Evolutionary conservation across 2,329 filamentous ascomycete species (phyloP).

Genomic region (Pseudogymnoascus sp.): DNA sequence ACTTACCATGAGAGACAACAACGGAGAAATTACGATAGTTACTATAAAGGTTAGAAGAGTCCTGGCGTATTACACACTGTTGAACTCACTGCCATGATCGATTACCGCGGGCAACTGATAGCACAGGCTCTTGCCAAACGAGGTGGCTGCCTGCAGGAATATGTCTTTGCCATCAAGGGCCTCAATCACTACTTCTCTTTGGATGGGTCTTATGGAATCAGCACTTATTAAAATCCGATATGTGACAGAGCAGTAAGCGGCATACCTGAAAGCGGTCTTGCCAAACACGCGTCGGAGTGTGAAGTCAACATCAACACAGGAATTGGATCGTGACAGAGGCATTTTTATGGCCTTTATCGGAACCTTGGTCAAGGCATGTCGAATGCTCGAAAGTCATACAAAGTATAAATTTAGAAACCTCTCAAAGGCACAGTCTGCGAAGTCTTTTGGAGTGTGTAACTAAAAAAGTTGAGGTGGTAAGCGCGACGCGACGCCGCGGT

Average conservation of each 20-base stretch:
- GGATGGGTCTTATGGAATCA: slow-evolving; percentile 54
- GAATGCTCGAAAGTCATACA: not conserved
- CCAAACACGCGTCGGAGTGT: slow-evolving; percentile 66
- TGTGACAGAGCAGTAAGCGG: not conserved
- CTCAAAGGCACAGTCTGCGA: not conserved
- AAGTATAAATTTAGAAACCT: not conserved
- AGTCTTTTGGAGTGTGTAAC: not conserved
- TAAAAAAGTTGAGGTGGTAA: not conserved
- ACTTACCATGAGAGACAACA: slow-evolving; percentile 77
- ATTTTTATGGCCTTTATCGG: slow-evolving; percentile 30
- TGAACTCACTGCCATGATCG: slow-evolving; percentile 66
- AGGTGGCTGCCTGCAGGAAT: slow-evolving; percentile 83
- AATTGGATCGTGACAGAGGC: slow-evolving; percentile 37
- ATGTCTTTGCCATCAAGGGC: slow-evolving; percentile 80
- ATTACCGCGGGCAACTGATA: slow-evolving; percentile 88
- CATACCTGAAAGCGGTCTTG: slow-evolving; percentile 62
- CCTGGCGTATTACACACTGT: not conserved
- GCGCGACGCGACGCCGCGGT: not conserved
- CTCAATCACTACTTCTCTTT: slow-evolving; percentile 79
- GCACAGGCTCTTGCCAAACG: slow-evolving; percentile 88
- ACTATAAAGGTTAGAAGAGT: slow-evolving; percentile 42
- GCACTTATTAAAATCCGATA: not conserved
- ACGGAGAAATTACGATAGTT: slow-evolving; percentile 81
- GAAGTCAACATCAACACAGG: slow-evolving; percentile 61
- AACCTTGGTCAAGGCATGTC: not conserved